A percentile compares a stretch with the other conserved stretches of the same genome.
phyloP scores from a whole-genome alignment of 208 protist genomes.

The Tritrichomonas musculus region DNA sequence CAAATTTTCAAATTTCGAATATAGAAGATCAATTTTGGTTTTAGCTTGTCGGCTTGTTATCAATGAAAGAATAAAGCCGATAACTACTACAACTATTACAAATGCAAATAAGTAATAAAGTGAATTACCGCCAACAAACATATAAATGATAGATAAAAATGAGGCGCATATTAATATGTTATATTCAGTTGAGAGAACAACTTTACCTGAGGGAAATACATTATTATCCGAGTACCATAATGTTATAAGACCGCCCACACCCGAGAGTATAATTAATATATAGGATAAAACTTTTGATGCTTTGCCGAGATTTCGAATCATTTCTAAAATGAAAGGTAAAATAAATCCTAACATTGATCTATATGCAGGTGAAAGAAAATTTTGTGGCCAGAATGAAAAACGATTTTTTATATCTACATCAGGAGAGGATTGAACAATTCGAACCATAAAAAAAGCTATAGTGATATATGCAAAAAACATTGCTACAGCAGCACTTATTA shows the following conservation, averaged over 20 bases:
- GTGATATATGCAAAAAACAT: not conserved
- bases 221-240: not conserved
- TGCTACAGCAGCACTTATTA: not conserved
- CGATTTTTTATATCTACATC: not conserved
- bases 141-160: not conserved
- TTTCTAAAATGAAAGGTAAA: not conserved
- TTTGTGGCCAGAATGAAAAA: slow-evolving; percentile 21
- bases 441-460: not conserved
- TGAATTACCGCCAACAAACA: not conserved
- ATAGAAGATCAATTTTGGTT: not conserved
- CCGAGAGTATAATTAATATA: not conserved
- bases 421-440: not conserved
- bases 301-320: not conserved
- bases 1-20: slow-evolving; percentile 15
- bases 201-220: not conserved
- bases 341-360: not conserved
- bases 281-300: not conserved
- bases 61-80: not conserved
- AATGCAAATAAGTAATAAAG: not conserved
- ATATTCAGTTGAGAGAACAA: not conserved
- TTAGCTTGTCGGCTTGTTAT: not conserved
- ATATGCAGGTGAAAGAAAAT: not conserved
- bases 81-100: not conserved
- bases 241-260: not conserved
- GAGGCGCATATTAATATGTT: not conserved